Base-by-base conservation (phyloP, 1,139 yeast species). In the Spathaspora sp. region DNA sequence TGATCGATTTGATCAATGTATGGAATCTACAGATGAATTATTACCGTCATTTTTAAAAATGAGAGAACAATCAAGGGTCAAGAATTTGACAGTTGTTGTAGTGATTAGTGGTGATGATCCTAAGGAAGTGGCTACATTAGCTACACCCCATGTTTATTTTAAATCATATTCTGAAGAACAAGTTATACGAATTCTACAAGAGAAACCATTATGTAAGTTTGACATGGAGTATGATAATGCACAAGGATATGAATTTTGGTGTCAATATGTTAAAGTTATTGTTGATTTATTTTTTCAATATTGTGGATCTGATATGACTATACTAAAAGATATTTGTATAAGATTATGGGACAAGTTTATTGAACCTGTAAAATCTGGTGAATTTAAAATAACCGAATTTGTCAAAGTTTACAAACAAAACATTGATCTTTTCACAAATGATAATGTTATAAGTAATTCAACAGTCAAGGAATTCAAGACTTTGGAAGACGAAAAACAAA, bases 1-100 rank as follows among this genome's bases (percentile, higher is more conserved):
- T n/a, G 89, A 83, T 53, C 61, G 83, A 9, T 68, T 80, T 29
- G 88, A 83, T 56, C 74, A 73, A 49, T 69, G 83, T 39, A 72
- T 74, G 55, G 88, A 81, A 36, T 67, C 72, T 20, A 65, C 74
- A 0, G 65, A 68, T 11, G 79, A 72, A 8, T 51, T 82, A 8
- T 68, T 74, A 47, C 62, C 70, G n/a, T 71, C 78, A 9, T 76
- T 83, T 53, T 56, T 74, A 1, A 65, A 80, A 41, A 53, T 82
- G 33, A 68, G 70, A 26, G 88, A 83, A 53, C 63, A 64, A 43
- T 59, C 70, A 1, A 49, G 50, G 7, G 54, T 73, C 24, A 53
- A 56, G 13, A 73, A 72, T 51, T 43, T 74, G 7, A 54, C 59
- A 7, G 56, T 71, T 2, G 52, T 74, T 3, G 65, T 68, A 43